Base-by-base conservation (phyloP, 352 stramenopile species). In the Halophytophthora polymorphica region DNA sequence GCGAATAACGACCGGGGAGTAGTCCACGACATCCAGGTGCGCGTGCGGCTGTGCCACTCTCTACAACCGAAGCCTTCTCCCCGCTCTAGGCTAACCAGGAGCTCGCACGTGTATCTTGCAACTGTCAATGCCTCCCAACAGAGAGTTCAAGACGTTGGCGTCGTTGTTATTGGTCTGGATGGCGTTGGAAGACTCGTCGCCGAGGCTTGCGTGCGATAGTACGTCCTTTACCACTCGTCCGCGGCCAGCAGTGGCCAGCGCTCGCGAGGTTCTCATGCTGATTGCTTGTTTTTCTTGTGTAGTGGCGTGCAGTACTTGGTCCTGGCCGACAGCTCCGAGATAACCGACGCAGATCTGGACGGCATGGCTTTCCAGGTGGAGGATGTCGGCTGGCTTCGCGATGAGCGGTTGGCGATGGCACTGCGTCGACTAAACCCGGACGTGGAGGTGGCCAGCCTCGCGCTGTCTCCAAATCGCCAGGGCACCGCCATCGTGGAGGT, bases 1-100 rank as follows among this genome's bases (percentile, higher is more conserved):
- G 64, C 73, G 34, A 84, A 79, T 54, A 84, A 81, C 54, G 67
- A 75, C 21, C 58, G 67, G 6, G 73, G 69, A 8, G 61, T 76
- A 18, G 37, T 79, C 25, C 58, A 64, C 28, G 41, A 53, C 28
- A 73, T 81, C 17, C 64, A 84, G 59, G 71, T 74, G 35, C 12
- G 46, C 19, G 22, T 29, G 4, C 33, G 5, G 3, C 11, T 17
- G 33, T 17, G 33, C n/a, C n/a, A 38, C 6, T 3, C 11, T n/a
- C 6, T 6, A 14, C 11, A 17, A 3, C 33, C 4, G 33, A 10
- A 14, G 3, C 33, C 3, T 38, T 38, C 6, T 17, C 11, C 6
- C 13, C 15, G 2, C 6, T 38, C 33, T 38, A 14, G 33, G 15
- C 11, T 14, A 17, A 38, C 33, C 4, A 38, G 11, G 11, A 17